phyloP scores from a whole-genome alignment of 2,329 filamentous ascomycete species.

The Claviceps sp. region DNA sequence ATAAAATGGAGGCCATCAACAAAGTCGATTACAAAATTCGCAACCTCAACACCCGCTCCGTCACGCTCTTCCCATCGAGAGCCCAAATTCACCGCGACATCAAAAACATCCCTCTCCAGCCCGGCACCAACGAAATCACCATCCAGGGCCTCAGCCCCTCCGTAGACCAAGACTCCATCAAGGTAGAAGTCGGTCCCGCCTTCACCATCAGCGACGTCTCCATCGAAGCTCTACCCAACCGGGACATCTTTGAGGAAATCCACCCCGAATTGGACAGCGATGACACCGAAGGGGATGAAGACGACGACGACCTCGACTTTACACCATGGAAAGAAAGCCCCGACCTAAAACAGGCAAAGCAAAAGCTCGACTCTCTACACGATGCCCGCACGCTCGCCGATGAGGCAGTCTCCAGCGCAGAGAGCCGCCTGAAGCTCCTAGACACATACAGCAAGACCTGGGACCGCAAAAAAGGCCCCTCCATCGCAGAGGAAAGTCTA shows the following conservation, averaged over 20 bases:
- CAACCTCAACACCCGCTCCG: slow-evolving; percentile 44
- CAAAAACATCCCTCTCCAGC: slow-evolving; percentile 31
- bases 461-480: slow-evolving; percentile 19
- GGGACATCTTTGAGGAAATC: slow-evolving; percentile 36
- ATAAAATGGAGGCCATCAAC: slow-evolving; percentile 25
- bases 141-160: slow-evolving; percentile 42
- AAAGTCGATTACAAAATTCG: slow-evolving; percentile 40
- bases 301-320: slow-evolving; percentile 16
- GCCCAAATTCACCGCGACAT: slow-evolving; percentile 50
- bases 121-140: slow-evolving; percentile 44
- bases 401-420: neutral
- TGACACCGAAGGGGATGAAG: slow-evolving; percentile 4
- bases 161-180: slow-evolving; percentile 45
- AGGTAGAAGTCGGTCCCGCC: slow-evolving; percentile 42
- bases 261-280: slow-evolving; percentile 28
- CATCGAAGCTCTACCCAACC: slow-evolving; percentile 39
- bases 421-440: slow-evolving; percentile 23
- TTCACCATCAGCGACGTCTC: slow-evolving; percentile 48
- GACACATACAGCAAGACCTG: slow-evolving; percentile 26
- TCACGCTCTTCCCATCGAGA: slow-evolving; percentile 48
- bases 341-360: slow-evolving; percentile 12
- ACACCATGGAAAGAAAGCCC: slow-evolving; percentile 9
- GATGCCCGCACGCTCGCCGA: slow-evolving; percentile 8
- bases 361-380: slow-evolving; percentile 16
- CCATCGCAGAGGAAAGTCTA: slow-evolving; percentile 24